Evolutionary conservation across 371 early-diverging fungal species (phyloP), one percentile per base, ranked within the genome.

Genomic region (Apophysomyces trapeziformis): DNA sequence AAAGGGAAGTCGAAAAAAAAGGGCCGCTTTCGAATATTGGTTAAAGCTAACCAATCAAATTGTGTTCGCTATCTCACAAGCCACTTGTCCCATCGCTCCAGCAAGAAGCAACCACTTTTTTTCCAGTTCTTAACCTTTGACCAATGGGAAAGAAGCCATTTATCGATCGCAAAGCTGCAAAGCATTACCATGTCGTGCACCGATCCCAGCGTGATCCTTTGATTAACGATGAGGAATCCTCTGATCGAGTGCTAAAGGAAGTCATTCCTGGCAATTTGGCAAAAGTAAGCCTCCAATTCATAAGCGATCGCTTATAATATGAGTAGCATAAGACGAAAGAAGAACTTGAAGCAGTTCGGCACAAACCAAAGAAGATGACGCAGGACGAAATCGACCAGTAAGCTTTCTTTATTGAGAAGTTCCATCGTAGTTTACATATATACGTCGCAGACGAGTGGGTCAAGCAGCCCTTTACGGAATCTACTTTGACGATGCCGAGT

Each of bases 141-240:
- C 67, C 14, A 41, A 93, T 92, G 93, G 88, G 82, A 65, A 89
- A 86, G 76, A 93, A 93, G 62, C 79, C 82, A 38, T 98, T 98
- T 75, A 95, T 97, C 70, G 94, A 97, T 87, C 87, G 89, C 68
- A 90, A 90, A 71, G 78, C 77, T 39, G 90, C 97, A 54, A 89
- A 90, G 60, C 91, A 92, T 71, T 98, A 86, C 82, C 91, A 93
- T 73, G 85, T 98, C 38, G 94, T 97, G 14, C 95, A 96, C 77
- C 87, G 98, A 72, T 96, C 97, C n/a, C 96, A 96, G 78, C 85
- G 93, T 67, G 98, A 98, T 84, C 96, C 97, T 38, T 84, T 90
- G 58, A 88, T 94, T 58, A 90, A 92, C 37, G 95, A 95, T 72
- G 84, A 89, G 21, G 90, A 89, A 13, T 88, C 93, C 7, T 86